phyloP scores from a whole-genome alignment of 192 early-diverging fungal genomes.

The Funneliformis geosporum region DNA sequence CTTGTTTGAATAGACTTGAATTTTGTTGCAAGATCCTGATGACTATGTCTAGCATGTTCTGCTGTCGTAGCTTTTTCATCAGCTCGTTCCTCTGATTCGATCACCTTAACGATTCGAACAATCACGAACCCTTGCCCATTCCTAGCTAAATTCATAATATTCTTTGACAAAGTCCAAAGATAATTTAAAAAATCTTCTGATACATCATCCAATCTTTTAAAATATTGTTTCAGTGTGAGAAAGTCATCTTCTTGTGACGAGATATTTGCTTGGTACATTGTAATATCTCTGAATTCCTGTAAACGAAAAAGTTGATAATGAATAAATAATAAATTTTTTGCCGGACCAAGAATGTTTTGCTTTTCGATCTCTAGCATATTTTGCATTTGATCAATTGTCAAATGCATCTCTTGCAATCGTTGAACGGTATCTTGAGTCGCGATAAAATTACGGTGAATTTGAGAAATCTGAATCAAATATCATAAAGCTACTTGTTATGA shows the following conservation, averaged over 20 bases:
- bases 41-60: slow-evolving; percentile 47
- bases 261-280: slow-evolving; percentile 71
- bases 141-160: slow-evolving; percentile 79
- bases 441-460: slow-evolving; percentile 93
- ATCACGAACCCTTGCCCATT: slow-evolving; percentile 68
- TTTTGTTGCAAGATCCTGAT: slow-evolving; percentile 52
- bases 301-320: slow-evolving; percentile 89
- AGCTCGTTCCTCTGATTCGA: slow-evolving; percentile 89
- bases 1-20: slow-evolving; percentile 44
- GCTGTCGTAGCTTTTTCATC: slow-evolving; percentile 72
- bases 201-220: slow-evolving; percentile 79
- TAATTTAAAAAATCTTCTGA: slow-evolving; percentile 83
- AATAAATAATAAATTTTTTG: slow-evolving; percentile 79
- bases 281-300: slow-evolving; percentile 85
- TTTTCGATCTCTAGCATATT: slow-evolving; percentile 70
- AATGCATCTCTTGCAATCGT: slow-evolving; percentile 85
- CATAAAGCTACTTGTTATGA: neutral
- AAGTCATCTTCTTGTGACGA: slow-evolving; percentile 72
- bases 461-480: slow-evolving; percentile 68
- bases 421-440: slow-evolving; percentile 83
- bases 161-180: slow-evolving; percentile 81
- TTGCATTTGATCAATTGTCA: slow-evolving; percentile 73
- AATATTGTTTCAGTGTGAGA: slow-evolving; percentile 84
- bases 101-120: slow-evolving; percentile 91
- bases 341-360: slow-evolving; percentile 63